Percentiles rank a stretch among this genome's conserved stretches.
phyloP scores from a whole-genome alignment of 306 rosid species.

The Prunus persica region Prunus_persica_NCBIv2 NC_034014.1:20457501-20458000 shows the following conservation, averaged over 20 bases:
- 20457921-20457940: conserved; percentile 64
- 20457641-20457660: conserved; percentile 49
- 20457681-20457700: conserved; percentile 54
- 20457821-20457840: conserved; percentile 65
- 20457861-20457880: conserved; percentile 62
- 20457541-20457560: conserved; percentile 64
- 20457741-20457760: conserved; percentile 53
- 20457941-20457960: conserved; percentile 5
- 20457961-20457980: neutral
- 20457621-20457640: conserved; percentile 69
- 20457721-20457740: conserved; percentile 64
- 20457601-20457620: conserved; percentile 60
- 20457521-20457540: conserved; percentile 63
- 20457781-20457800: conserved; percentile 65
- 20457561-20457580: conserved; percentile 63
- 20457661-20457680: conserved; percentile 23
- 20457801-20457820: conserved; percentile 83
- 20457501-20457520: conserved; percentile 75
- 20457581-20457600: conserved; percentile 61
- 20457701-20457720: conserved; percentile 65
- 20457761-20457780: conserved; percentile 66
- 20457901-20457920: conserved; percentile 77
- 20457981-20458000: neutral
- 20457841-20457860: conserved; percentile 46
- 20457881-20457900: conserved; percentile 69